These are phyloP conservation scores for Populus ilicifolia DNA, from an alignment of 345 rosid species.

Conservation along the genomic window DNA sequence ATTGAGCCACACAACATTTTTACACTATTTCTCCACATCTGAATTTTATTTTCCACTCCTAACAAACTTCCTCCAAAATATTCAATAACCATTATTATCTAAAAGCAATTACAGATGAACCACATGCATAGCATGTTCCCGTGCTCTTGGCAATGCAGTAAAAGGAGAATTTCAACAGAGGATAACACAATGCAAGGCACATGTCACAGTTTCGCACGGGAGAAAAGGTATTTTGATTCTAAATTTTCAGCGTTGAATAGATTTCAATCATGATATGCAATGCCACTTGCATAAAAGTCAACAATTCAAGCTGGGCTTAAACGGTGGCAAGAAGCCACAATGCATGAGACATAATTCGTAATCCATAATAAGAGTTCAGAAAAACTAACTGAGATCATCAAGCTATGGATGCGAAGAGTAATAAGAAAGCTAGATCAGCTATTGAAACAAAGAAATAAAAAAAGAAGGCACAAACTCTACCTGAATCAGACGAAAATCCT, in stretches of 20 bases:
- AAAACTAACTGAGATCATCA: not conserved
- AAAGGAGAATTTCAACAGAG: not conserved
- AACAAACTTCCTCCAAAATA: too few relatives aligned
- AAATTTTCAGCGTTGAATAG: not conserved
- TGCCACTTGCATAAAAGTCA: not conserved
- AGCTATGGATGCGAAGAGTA: too few relatives aligned
- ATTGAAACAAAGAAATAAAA: not conserved
- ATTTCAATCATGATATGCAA: not conserved
- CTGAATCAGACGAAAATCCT: constrained; percentile 76
- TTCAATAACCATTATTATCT: not conserved
- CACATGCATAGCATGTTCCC: too few relatives aligned
- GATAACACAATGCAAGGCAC: not conserved
- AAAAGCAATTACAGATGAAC: not conserved
- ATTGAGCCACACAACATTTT: too few relatives aligned
- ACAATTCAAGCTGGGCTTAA: not conserved
- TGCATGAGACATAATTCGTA: not conserved
- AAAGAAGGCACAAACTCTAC: constrained; percentile 26
- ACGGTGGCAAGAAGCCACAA: too few relatives aligned
- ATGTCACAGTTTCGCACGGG: not conserved
- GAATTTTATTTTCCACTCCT: too few relatives aligned
- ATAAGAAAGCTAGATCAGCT: not conserved
- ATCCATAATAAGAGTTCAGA: not conserved
- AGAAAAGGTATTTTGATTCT: not conserved
- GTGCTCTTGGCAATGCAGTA: not conserved
- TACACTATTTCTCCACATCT: too few relatives aligned